Evolutionary conservation across 2,329 filamentous ascomycete species (phyloP), one percentile per base, ranked within the genome.

Genomic region (Alternaria consortialis): DNA sequence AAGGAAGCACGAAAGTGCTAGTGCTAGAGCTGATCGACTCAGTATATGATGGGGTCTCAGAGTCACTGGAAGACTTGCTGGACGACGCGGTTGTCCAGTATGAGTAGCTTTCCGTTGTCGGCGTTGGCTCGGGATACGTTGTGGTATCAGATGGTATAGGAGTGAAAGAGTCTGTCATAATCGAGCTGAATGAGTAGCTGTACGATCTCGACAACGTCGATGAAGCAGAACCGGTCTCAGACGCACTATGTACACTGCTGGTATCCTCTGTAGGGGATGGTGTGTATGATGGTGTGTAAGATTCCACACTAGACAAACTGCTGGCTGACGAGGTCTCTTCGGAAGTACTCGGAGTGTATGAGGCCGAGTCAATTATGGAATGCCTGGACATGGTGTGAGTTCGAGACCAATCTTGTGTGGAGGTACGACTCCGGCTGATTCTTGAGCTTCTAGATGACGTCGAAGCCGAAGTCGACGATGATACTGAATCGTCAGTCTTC

Each of bases 361-460:
- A 36, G 23, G 29, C 40, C 4, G 54, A 47, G 5, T 17, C 8
- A 2, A 48, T 53, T 2, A 36, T 31, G 5, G 58, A 54, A 6
- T 47, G 42, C 4, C 46, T 36, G 20, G 52, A 53, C 32, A 58
- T 50, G 8, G 58, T 58, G 17, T 51, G 34, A 23, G 54, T 58
- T n/a, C 58, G 50, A 20, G 53, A 56, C 58, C 58, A 60, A 13
- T 42, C 43, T 4, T 32, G 44, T 32, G 53, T 56, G 13, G 53
- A 52, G 12, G 44, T 32, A 12, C 36, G 43, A 20, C 36, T 47
- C 32, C 44, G 20, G 25, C 31, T 51, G 8, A 15, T 36, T 36
- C 44, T 53, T 17, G 25, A 51, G 2, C 27, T 47, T 27, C 37
- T 44, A 6, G 43, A 55, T 15, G 25, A 7, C 27, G 29, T 52